A percentile compares a stretch with the other conserved stretches of the same genome.
Evolutionary conservation across 768 basidiomycete genomes (phyloP).

Genomic region (Lactarius trivialis): DNA sequence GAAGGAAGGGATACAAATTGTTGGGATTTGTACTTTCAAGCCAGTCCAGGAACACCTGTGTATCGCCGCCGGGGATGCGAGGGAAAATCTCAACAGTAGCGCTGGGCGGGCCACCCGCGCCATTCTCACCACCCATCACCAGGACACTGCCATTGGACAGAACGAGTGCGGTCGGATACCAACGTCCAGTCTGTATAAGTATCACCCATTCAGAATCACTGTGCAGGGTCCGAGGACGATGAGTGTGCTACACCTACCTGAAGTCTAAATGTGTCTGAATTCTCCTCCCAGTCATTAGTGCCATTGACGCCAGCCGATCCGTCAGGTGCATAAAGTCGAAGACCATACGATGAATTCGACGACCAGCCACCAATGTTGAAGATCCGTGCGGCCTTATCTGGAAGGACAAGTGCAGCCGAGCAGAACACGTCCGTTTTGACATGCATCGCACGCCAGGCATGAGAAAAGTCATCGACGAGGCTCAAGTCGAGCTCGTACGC

Average conservation of each 20-base stretch:
- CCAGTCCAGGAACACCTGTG: conserved; percentile 56
- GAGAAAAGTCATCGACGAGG: conserved; percentile 37
- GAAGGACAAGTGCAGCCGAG: conserved; percentile 63
- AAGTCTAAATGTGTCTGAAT: conserved; percentile 46
- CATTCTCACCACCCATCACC: conserved; percentile 71
- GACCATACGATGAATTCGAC: conserved; percentile 59
- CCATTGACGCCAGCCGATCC: conserved; percentile 62
- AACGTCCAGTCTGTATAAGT: conserved; percentile 45
- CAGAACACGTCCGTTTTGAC: conserved; percentile 77
- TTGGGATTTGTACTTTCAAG: conserved; percentile 68
- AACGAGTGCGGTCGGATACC: conserved; percentile 66
- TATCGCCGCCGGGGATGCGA: conserved; percentile 55
- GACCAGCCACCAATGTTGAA: conserved; percentile 71
- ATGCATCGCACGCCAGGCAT: conserved; percentile 72
- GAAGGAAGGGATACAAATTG: conserved; percentile 73
- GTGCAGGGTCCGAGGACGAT: background rate
- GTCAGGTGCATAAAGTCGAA: conserved; percentile 70
- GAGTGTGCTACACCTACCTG: conserved; percentile 40
- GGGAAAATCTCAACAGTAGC: conserved; percentile 71
- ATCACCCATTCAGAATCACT: background rate
- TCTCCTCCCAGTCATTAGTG: conserved; percentile 78
- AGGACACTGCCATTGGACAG: conserved; percentile 69
- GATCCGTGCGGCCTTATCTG: conserved; percentile 62
- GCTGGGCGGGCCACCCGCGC: conserved; percentile 57
- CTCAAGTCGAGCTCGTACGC: conserved; percentile 72